These are phyloP conservation scores for Astrothelium subdiscretum DNA, from an alignment of 495 filamentous ascomycete genomes.

Conservation along the genomic window DNA sequence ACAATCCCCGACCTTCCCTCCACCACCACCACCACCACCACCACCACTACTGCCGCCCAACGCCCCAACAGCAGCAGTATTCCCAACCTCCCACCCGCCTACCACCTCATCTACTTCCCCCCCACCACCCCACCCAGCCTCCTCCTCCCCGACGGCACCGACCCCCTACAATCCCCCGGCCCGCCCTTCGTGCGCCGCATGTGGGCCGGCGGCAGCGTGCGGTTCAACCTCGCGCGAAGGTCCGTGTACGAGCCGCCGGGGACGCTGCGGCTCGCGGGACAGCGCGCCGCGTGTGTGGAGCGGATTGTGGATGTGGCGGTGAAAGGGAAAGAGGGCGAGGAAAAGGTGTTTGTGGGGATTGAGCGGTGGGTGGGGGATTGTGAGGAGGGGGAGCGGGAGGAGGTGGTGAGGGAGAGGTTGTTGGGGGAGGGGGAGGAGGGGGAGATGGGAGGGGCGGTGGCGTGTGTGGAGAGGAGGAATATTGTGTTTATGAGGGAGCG, in stretches of 20 bases:
- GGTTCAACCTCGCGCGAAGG: conserved; percentile 26
- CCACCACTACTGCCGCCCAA: too few species aligned
- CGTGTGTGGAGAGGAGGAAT: conserved; percentile 42
- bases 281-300: conserved; percentile 50
- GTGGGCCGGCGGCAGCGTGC: conserved; percentile 31
- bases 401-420: conserved; percentile 8
- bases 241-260: conserved; percentile 5
- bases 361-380: conserved; percentile 37
- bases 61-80: too few species aligned
- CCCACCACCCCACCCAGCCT: conserved; percentile 16
- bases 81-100: conserved; percentile 19
- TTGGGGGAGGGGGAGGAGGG: conserved; percentile 30
- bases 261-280: conserved; percentile 36
- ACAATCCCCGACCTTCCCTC: conserved; percentile 24
- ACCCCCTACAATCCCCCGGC: conserved; percentile 31
- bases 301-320: conserved; percentile 47
- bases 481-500: conserved; percentile 50
- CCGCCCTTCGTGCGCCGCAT: conserved; percentile 30
- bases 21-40: conserved; percentile 21
- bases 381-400: conserved; percentile 27
- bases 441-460: conserved; percentile 34
- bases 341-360: conserved; percentile 50
- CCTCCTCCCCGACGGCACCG: conserved; percentile 32
- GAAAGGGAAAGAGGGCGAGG: conserved; percentile 42
- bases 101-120: conserved; percentile 33